Evolutionary conservation across 2,329 filamentous ascomycete genomes (phyloP), one percentile per base, ranked within the genome.

Genomic region (Colletotrichum magnum): DNA sequence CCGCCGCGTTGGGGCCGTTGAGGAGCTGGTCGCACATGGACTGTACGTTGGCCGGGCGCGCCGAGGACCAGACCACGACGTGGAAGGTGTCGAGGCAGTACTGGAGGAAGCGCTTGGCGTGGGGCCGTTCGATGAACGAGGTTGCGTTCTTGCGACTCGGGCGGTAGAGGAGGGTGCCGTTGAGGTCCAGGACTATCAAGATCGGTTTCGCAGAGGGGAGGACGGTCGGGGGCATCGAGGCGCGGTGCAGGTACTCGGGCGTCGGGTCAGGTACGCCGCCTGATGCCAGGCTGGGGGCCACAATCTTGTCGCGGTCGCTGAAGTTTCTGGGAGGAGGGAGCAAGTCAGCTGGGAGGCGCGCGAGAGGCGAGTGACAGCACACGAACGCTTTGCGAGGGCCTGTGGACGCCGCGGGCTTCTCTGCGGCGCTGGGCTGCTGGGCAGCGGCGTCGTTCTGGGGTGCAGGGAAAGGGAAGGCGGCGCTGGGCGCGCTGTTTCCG

Each of bases 41-140:
- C 9, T 80, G 73, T 15, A 97, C 94, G 72, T 96, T 98, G 1
- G 87, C 79, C 0, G 90, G 91, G 21, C 86, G 88, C 0, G 95
- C 94, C 6, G 94, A 97, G 1, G 95, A 97, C 94, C 95, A 99
- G 67, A 98, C 89, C 82, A 94, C 94, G 36, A 97, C 92, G 60
- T 85, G 84, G 82, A 97, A 95, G 68, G 91, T 90, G 13, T 87
- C 81, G 73, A 97, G 86, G 73, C 95, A 88, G 78, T 94, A 94
- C 32, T 86, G 76, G 4, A 98, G 82, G 79, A 99, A 98, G 0
- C 82, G 73, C 3, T 82, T 75, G 1, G 96, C 87, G 72, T 90
- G 86, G 0, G 93, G 93, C 1, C 96, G 92, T 72, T 86, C 81
- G 51, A 90, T 81, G 77, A 94, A 93, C 58, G 59, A 51, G 50